Conservation (phyloP, 2,329 filamentous ascomycete genomes). For the Trichophyton simii region DNA sequence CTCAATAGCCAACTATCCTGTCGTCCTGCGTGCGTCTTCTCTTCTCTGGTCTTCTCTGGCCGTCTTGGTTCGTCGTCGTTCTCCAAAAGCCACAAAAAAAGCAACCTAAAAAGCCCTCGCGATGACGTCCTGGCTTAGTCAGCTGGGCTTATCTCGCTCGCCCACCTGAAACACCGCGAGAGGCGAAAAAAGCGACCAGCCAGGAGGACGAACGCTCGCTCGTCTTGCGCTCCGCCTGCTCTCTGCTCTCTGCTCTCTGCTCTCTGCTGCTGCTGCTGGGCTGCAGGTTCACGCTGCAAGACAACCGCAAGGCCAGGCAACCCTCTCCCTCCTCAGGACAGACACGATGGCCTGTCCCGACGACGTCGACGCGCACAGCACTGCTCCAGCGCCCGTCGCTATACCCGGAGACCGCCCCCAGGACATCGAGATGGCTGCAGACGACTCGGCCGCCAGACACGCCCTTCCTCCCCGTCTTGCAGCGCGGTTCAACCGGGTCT, state of each 20-base stretch:
- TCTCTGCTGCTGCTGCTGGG: neutral
- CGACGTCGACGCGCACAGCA: neutral
- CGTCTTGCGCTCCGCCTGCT: too few species aligned
- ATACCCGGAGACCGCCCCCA: conserved; percentile 7
- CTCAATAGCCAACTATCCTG: too few species aligned
- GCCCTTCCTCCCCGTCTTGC: conserved; percentile 49
- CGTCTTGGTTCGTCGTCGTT: too few species aligned
- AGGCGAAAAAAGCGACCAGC: neutral
- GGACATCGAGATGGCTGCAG: conserved; percentile 34
- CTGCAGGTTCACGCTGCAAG: neutral
- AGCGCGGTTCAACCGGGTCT: conserved; percentile 47
- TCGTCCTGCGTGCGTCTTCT: too few species aligned
- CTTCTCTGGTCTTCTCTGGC: too few species aligned
- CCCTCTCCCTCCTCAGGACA: too few species aligned
- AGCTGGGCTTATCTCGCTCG: neutral
- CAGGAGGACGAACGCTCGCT: neutral
- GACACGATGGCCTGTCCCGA: neutral
- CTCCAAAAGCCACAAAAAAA: too few species aligned
- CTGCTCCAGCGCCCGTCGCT: neutral
- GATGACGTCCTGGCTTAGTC: neutral
- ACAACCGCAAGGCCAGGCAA: neutral
- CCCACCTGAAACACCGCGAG: neutral
- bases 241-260: too few species aligned
- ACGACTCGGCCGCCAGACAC: conserved; percentile 28
- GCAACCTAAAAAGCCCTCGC: too few species aligned